Base-by-base conservation (phyloP, 2,329 filamentous ascomycete species). In the Cytospora schulzeri region DNA sequence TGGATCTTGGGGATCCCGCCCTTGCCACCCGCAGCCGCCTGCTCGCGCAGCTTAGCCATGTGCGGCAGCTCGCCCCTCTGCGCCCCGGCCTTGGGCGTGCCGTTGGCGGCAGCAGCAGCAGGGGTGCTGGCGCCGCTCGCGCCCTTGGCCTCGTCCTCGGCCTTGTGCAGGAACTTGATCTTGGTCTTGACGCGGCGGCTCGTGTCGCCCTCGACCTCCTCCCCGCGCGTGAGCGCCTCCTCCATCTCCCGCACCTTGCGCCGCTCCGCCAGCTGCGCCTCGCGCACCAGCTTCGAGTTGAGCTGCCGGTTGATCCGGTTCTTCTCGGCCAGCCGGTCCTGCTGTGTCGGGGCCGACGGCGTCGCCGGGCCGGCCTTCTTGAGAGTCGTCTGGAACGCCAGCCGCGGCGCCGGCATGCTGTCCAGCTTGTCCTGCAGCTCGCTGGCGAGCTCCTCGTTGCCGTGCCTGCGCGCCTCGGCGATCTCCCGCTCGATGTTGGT, bases 261-360 rank as follows among this genome's bases (percentile, higher is more conserved):
- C 70, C 88, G 85, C 78, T 99, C 95, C 70, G 90, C 89, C 63
- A 97, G 82, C 74, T 97, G 91, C 0, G 93, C 94, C 75, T 91
- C 91, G 66, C 94, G 91, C n/a, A 98, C 91, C 56, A 91, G 89
- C 74, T 97, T 91, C n/a, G 86, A 85, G 73, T 97, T 97, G 70
- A 89, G 85, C 65, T 89, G 88, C 67, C 94, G 89, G 76, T 97
- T 97, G 73, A 91, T 87, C 31, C 86, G 83, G 77, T 99, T 99
- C 69, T 97, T 83, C 72, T 90, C 85, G 0, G 91, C 91, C 28
- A 98, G 84, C 31, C 91, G 89, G 68, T 96, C 92, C 75, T 94
- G 92, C 75, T 96, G 90, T 14, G 81, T 82, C 38, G 84, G 80
- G 11, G 83, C 80, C 70, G 81, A 76, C 35, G 66, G 64, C 63